Evolutionary conservation across 768 basidiomycete species (phyloP).

Genomic region (Trametes gibbosa): DNA sequence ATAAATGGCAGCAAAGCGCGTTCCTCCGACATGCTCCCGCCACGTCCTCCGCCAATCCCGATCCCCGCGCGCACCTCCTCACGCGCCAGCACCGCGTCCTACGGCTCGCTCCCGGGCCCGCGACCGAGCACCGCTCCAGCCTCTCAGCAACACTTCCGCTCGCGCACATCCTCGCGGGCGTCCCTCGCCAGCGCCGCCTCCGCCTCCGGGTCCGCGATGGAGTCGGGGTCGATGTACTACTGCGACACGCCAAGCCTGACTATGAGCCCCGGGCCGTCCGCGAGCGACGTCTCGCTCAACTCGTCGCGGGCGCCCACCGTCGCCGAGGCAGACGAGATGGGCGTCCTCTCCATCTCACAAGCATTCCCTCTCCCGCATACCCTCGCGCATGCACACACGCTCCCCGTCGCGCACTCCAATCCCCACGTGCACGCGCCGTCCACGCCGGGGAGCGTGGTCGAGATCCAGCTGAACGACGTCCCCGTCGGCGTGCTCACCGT

Average conservation of each 20-base stretch:
- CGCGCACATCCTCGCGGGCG: slow-evolving; percentile 5
- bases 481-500: slow-evolving; percentile 19
- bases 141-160: neutral
- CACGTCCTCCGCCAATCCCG: neutral
- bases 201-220: neutral
- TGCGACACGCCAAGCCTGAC: slow-evolving; percentile 18
- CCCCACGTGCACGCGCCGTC: too few species aligned
- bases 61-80: slow-evolving; percentile 1
- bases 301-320: neutral
- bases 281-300: slow-evolving; percentile 14
- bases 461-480: slow-evolving; percentile 21
- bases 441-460: neutral
- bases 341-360: neutral
- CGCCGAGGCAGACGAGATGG: slow-evolving; percentile 14
- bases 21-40: slow-evolving; percentile 3
- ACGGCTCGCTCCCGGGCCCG: neutral
- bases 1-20: neutral
- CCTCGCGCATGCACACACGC: too few species aligned
- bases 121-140: neutral
- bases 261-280: slow-evolving; percentile 15
- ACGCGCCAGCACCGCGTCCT: neutral
- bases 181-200: slow-evolving; percentile 9
- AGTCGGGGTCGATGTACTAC: neutral
- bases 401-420: too few species aligned
- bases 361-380: too few species aligned